Conservation (phyloP, 2,329 filamentous ascomycete genomes). For the Fusarium floridanum region DNA sequence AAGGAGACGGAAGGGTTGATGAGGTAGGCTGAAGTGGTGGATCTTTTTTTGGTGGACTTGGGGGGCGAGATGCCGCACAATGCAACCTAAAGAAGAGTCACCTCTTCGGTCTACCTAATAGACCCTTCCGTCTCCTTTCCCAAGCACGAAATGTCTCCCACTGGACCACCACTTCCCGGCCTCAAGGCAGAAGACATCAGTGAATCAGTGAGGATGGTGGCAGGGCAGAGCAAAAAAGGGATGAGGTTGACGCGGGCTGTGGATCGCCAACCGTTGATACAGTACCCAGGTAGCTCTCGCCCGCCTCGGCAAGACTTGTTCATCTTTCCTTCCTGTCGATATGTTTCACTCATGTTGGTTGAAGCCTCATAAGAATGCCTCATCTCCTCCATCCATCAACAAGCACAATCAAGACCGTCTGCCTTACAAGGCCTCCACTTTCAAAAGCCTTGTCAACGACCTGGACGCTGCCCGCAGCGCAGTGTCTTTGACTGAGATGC, state of each 20-base stretch:
- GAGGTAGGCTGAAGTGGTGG: too few relatives aligned
- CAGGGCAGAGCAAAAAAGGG: conserved; percentile 13
- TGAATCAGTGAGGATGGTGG: conserved; percentile 16
- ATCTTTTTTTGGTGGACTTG: too few relatives aligned
- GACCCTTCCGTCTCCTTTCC: too few relatives aligned
- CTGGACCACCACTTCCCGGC: conserved; percentile 25
- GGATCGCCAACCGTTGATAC: conserved; percentile 11
- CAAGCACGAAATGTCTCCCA: conserved; percentile 20
- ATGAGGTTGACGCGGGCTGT: conserved; percentile 10
- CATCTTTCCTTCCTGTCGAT: not conserved
- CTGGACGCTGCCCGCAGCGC: not conserved
- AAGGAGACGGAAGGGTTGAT: too few relatives aligned
- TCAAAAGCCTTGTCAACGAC: conserved; percentile 22
- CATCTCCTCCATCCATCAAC: not conserved
- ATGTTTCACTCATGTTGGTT: not conserved
- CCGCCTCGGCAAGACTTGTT: not conserved
- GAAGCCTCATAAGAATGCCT: conserved; percentile 11
- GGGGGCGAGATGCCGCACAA: too few relatives aligned
- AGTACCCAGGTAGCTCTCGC: not conserved
- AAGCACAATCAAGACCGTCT: not conserved
- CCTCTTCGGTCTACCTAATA: too few relatives aligned
- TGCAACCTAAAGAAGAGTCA: too few relatives aligned
- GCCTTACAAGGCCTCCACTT: conserved; percentile 15
- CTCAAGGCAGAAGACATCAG: conserved; percentile 27
- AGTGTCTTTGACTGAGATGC: conserved; percentile 23